Percentiles rank a stretch among this genome's conserved stretches.
These are phyloP conservation scores for Cetradonia linearis DNA, from an alignment of 495 filamentous ascomycete genomes.

Conservation along the genomic window DNA sequence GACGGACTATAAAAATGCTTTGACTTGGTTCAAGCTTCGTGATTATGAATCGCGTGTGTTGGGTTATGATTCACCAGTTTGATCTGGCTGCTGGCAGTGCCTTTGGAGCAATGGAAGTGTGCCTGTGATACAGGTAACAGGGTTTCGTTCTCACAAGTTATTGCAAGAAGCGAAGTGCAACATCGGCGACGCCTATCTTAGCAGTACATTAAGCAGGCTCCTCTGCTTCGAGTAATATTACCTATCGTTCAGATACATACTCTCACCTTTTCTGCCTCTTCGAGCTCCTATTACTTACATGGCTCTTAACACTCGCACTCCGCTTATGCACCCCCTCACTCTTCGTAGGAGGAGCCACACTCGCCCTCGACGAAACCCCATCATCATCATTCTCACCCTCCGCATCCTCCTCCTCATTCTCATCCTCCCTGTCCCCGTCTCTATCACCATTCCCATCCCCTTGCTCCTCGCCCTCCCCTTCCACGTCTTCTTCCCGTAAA, in stretches of 20 bases:
- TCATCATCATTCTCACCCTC: slow-evolving; percentile 13
- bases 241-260: not conserved
- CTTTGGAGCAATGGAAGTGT: not conserved
- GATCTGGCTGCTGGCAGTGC: not conserved
- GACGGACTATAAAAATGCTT: no score
- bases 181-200: not conserved
- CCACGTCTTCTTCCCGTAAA: slow-evolving; percentile 13
- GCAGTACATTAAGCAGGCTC: not conserved
- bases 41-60: no score
- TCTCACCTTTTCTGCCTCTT: slow-evolving; percentile 22
- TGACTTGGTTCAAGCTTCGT: no score
- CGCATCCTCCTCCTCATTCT: slow-evolving; percentile 9
- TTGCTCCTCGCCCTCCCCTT: slow-evolving; percentile 2
- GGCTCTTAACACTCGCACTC: slow-evolving; percentile 26
- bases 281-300: slow-evolving; percentile 24
- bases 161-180: not conserved
- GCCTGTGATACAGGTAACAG: not conserved
- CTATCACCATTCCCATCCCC: slow-evolving; percentile 6
- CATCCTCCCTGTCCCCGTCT: slow-evolving; percentile 10
- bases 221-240: not conserved
- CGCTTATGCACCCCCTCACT: slow-evolving; percentile 21
- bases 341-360: slow-evolving; percentile 3
- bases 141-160: not conserved
- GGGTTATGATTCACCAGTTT: not conserved
- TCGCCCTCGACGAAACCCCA: slow-evolving; percentile 8